A percentile compares a stretch with the other conserved stretches of the same genome.
Evolutionary conservation across 2,329 filamentous ascomycete species (phyloP).

Genomic region (Huntiella moniliformis): DNA sequence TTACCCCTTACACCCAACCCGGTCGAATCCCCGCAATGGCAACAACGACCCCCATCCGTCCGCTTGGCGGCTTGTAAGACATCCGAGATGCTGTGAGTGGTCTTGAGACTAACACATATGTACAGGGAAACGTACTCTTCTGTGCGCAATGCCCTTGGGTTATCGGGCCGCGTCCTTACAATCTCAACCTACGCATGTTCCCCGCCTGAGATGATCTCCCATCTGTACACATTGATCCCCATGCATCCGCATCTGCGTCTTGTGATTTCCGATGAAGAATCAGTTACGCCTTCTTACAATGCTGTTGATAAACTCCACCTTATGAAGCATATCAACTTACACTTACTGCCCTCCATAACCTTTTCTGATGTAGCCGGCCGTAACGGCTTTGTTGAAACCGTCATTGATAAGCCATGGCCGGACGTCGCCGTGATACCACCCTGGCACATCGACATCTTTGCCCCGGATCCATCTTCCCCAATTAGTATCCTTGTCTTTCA

Average conservation of each 20-base stretch:
- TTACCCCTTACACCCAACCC: too few species aligned
- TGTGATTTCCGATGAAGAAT: constrained; percentile 28
- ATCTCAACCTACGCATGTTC: constrained; percentile 25
- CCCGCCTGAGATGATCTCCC: constrained; percentile 14
- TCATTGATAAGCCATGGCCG: constrained; percentile 22
- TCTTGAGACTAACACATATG: constrained; percentile 1
- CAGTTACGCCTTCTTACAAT: constrained; percentile 18
- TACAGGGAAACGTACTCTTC: constrained; percentile 27
- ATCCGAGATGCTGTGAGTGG: too few species aligned
- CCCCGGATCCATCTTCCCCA: constrained; percentile 18
- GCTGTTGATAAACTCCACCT: too few species aligned
- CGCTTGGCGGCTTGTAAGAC: constrained; percentile 7
- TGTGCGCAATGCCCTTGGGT: constrained; percentile 26
- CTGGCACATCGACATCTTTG: constrained; percentile 28
- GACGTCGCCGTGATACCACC: constrained; percentile 23
- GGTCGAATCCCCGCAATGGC: neutral
- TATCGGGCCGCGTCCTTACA: constrained; percentile 28
- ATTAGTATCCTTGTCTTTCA: constrained; percentile 26
- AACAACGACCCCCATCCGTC: neutral
- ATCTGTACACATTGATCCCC: constrained; percentile 15
- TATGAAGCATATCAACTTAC: constrained; percentile 23
- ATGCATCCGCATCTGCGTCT: neutral
- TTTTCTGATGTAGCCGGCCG: neutral
- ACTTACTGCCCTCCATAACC: neutral
- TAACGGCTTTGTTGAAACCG: constrained; percentile 13